A percentile compares a stretch with the other conserved stretches of the same genome.
Conservation (phyloP, 169 alveolate species). For the Besnoitia besnoiti region DNA sequence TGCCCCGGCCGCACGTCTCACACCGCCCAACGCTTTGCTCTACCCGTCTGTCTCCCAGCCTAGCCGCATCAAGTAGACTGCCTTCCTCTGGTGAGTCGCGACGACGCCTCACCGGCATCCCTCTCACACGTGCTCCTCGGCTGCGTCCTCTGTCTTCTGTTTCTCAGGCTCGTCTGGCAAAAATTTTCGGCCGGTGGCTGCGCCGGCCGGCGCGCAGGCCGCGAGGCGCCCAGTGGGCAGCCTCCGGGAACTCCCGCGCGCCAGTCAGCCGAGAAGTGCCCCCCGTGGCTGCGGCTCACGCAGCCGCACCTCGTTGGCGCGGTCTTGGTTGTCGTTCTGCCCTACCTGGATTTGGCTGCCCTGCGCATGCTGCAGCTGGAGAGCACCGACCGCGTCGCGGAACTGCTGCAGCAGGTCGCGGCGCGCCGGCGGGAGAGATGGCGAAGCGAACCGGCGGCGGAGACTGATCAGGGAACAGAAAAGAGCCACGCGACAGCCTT, state of each 20-base stretch:
- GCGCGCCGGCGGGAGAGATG: background rate
- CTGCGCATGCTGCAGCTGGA: slow-evolving; percentile 34
- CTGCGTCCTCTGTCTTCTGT: background rate
- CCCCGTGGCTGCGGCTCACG: slow-evolving; percentile 40
- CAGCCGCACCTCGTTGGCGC: slow-evolving; percentile 27
- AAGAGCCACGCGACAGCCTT: background rate
- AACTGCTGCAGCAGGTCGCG: background rate
- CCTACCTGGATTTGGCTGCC: slow-evolving; percentile 36
- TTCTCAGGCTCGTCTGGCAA: slow-evolving; percentile 1
- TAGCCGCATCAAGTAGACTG: too few relatives aligned
- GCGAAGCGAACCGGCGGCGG: background rate
- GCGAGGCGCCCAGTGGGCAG: background rate
- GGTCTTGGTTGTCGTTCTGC: slow-evolving; percentile 40
- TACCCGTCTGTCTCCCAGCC: too few relatives aligned
- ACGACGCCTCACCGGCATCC: too few relatives aligned
- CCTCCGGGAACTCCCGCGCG: background rate
- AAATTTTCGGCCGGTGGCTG: background rate
- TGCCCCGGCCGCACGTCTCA: too few relatives aligned
- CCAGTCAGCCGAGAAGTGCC: background rate
- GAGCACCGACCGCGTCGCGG: background rate
- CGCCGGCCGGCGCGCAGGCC: background rate
- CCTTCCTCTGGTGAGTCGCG: too few relatives aligned
- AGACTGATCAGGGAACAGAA: background rate
- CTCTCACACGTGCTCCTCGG: too few relatives aligned
- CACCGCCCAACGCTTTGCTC: too few relatives aligned